Base-by-base conservation (phyloP, 495 filamentous ascomycete genomes). In the Annulohypoxylon maeteangense region DNA sequence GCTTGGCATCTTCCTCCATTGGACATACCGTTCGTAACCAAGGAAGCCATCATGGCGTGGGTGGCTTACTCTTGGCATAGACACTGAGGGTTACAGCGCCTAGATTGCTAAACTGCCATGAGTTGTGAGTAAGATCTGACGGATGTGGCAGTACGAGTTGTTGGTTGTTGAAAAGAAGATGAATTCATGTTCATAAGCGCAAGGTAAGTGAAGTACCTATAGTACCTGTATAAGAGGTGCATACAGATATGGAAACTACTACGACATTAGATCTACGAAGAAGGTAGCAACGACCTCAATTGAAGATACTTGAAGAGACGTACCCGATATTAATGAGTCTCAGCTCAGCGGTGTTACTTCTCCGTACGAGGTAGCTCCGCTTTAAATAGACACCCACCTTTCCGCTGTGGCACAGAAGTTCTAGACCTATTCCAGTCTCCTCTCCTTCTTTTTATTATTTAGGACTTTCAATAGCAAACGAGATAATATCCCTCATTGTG, bases 1-100 rank as follows among this genome's bases (percentile, higher is more conserved):
- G 40, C 70, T 73, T 73, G 70, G 70, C 70, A 62, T 60, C 53
- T 62, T 62, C 55, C 61, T 60, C 61, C 18, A 73, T 73, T 73
- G 70, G 70, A 56, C 50, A 40, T 44, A 11, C 36, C 62, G 27
- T 20, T 36, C 14, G 20, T 44, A 62, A 61, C 65, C 60, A 62
- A 68, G 70, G 40, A 40, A 62, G 47, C 29, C 20, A 56, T 61
- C 7, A 68, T 65, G 53, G 53, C 40, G 47, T 61, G 8, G 60
- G 58, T 48, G 65, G 59, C 70, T 67, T 65, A 47, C 36, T 36
- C 70, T 73, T 66, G 65, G 70, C 65, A 31, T 34, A 6, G n/a
- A n/a, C n/a, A 31, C 22, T 44, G 12, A 40, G 22, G 22, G 23
- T 20, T 18, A 31, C 14, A 58, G 31, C 44, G 38, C 29, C 14